Base-by-base conservation (phyloP, 768 basidiomycete species). In the Suillus fuscotomentosus region DNA sequence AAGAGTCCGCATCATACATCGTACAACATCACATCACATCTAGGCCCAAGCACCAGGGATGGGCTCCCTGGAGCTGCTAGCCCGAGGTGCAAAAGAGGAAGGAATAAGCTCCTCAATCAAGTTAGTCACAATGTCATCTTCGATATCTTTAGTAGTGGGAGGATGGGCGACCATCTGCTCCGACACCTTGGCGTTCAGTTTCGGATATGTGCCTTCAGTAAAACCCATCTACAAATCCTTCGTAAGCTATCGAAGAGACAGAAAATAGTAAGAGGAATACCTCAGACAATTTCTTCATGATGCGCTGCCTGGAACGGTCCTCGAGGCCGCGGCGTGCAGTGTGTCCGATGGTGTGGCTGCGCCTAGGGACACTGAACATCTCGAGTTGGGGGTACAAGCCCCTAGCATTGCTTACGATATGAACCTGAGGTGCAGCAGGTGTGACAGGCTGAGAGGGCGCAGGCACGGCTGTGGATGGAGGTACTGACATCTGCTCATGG, bases 91-190 rank as follows among this genome's bases (percentile, higher is more conserved):
- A 60, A 78, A 72, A 10, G 76, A 72, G 64, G 74, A 74, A 5
- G 84, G 78, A 53, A 89, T 74, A 59, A 90, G 76, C 50, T 85
- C 85, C 68, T 90, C 84, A 54, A 89, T 73, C 67, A 90, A 67
- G 7, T 79, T 84, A 14, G 87, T 88, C 39, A 89, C 85, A 60
- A 90, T 83, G 62, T 88, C 83, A 68, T 89, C 88, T 71, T 90
- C 89, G 1, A 73, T 74, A 11, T 88, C 88, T 68, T 84, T 86
- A 31, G 77, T 78, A 11, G 82, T 67, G n/a, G 71, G 67, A 22
- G 75, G 66, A 64, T 76, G 77, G n/a, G 65, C 63, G 13, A 81
- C 82, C 64, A 90, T 67, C 67, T 84, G 81, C 20, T 79, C 74
- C 70, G 78, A 80, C 67, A 91, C 82, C 71, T 81, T 86, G 1